Base-by-base conservation (phyloP, 106 monocot genomes). In the Gastrodia elata region DNA sequence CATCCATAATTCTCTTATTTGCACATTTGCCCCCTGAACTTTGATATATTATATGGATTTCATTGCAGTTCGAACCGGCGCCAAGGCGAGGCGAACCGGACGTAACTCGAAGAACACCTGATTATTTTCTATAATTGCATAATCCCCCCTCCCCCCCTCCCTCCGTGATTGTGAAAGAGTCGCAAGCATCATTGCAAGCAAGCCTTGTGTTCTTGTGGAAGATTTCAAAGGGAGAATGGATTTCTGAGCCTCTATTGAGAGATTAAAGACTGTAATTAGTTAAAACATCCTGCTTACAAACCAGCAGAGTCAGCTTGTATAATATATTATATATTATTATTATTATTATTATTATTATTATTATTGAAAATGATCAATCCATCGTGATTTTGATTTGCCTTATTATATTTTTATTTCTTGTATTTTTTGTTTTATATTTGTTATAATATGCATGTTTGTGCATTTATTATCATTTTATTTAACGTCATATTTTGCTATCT, bases 41-140 rank as follows among this genome's bases (percentile, higher is more conserved):
- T n/a, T n/a, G n/a, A n/a, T n/a, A n/a, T n/a, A n/a, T n/a, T n/a
- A n/a, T n/a, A n/a, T n/a, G n/a, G n/a, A 40, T 69, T 10, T 40
- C 13, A 10, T 69, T 82, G 75, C 88, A 88, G 88, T 88, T 88
- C 72, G 88, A 88, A 40, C 88, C 88, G 6, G 88, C 88, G 2
- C 88, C 88, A 1, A 88, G 88, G 74, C 84, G 88, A 82, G 88
- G 88, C 8, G 88, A 88, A 61, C 88, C 88, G 0, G 88, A 88
- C 55, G 88, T 88, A 32, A 88, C 88, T 43, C 84, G 88, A 11
- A 84, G 84, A 80, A 88, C 88, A 10, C 88, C 88, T 32, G 88
- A 88, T 78, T 88, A 88, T 61, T 88, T 88, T 77, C 68, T 88
- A n/a, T 88, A 82, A 78, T 68, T 3, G 13, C 28, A 61, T 32